These are phyloP conservation scores for Zymoseptoria crescenta DNA, from an alignment of 2,329 filamentous ascomycete species.

Conservation along the genomic window DNA sequence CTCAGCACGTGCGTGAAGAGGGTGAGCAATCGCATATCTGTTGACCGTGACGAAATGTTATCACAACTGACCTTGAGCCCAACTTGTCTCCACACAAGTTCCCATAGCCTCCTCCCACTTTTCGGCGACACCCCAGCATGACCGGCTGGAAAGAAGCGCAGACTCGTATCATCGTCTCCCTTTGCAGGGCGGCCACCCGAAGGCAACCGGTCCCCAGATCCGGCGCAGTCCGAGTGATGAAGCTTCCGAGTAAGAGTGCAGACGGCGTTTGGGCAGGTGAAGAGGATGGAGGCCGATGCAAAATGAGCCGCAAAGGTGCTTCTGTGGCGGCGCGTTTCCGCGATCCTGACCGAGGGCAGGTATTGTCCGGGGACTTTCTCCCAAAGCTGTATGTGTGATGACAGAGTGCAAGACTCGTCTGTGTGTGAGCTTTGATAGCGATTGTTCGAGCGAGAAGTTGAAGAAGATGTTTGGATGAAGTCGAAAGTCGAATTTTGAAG, in stretches of 20 bases:
- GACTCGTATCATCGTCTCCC: constrained; percentile 85
- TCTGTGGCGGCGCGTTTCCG: constrained; percentile 99
- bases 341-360: constrained; percentile 53
- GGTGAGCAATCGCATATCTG: constrained; percentile 93
- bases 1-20: constrained; percentile 18
- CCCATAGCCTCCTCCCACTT: constrained; percentile 30
- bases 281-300: constrained; percentile 46
- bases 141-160: constrained; percentile 41
- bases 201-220: constrained; percentile 41
- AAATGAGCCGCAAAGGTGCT: constrained; percentile 77
- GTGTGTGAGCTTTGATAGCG: constrained; percentile 98
- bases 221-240: constrained; percentile 30
- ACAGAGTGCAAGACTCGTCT: constrained; percentile 44
- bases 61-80: constrained; percentile 45
- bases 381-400: constrained; percentile 64
- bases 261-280: constrained; percentile 45
- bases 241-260: constrained; percentile 39
- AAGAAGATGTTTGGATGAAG: constrained; percentile 34
- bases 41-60: constrained; percentile 82
- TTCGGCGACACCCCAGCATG: constrained; percentile 28
- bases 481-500: constrained; percentile 14
- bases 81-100: constrained; percentile 30
- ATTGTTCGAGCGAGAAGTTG: constrained; percentile 98
- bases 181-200: constrained; percentile 21
- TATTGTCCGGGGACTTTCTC: constrained; percentile 99